Evolutionary conservation across 345 rosid genomes (phyloP).

Genomic region (Gossypium longicalyx): DNA sequence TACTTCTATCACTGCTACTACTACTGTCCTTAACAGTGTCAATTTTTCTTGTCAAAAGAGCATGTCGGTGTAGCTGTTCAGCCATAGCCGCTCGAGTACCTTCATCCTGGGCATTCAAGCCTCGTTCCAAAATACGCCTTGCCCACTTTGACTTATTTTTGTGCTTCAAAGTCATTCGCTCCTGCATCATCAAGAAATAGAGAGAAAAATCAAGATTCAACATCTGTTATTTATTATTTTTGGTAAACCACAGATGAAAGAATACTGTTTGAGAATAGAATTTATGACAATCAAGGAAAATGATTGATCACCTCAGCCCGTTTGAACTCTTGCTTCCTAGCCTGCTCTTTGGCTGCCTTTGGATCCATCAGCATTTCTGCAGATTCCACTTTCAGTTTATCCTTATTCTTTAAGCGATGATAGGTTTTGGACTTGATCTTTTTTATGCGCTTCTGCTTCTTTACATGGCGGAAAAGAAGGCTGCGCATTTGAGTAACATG

Average conservation of each 20-base stretch:
- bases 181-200: conserved; percentile 42
- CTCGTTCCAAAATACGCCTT: conserved; percentile 59
- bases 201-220: conserved; percentile 5
- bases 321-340: conserved; percentile 64
- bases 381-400: conserved; percentile 43
- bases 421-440: conserved; percentile 92
- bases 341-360: conserved; percentile 75
- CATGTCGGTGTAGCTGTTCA: conserved; percentile 78
- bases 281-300: neutral
- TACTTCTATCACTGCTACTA: conserved; percentile 56
- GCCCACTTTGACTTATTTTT: conserved; percentile 87
- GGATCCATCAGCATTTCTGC: conserved; percentile 61
- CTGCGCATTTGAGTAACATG: conserved; percentile 78
- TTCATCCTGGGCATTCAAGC: conserved; percentile 66
- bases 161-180: conserved; percentile 73
- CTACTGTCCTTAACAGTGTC: conserved; percentile 65
- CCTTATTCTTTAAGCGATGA: conserved; percentile 69
- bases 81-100: conserved; percentile 77
- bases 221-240: neutral
- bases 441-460: conserved; percentile 74
- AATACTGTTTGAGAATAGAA: conserved; percentile 6
- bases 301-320: conserved; percentile 68
- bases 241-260: neutral
- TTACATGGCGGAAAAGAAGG: conserved; percentile 83
- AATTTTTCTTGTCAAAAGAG: conserved; percentile 77